Evolutionary conservation across 2,329 filamentous ascomycete genomes (phyloP).

Genomic region (Colletotrichum higginsianum): DNA sequence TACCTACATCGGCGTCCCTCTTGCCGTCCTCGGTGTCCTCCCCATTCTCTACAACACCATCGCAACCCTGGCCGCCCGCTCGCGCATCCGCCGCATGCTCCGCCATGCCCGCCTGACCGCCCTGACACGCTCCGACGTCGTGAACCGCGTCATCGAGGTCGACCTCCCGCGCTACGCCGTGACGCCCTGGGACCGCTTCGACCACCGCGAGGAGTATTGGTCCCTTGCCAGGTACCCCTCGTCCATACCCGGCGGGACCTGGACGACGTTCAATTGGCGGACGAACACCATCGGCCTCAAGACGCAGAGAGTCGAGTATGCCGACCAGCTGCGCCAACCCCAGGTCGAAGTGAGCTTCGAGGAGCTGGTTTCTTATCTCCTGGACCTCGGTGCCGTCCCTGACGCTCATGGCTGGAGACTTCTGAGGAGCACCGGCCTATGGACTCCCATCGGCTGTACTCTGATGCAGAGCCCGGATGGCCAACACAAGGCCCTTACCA

Average conservation of each 20-base stretch:
- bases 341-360: slow-evolving; percentile 70
- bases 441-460: slow-evolving; percentile 72
- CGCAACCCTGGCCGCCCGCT: slow-evolving; percentile 71
- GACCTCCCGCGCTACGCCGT: slow-evolving; percentile 77
- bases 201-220: slow-evolving; percentile 71
- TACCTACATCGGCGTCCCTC: slow-evolving; percentile 54
- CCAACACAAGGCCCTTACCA: slow-evolving; percentile 63
- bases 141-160: slow-evolving; percentile 77
- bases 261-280: slow-evolving; percentile 78
- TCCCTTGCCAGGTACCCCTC: slow-evolving; percentile 65
- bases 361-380: slow-evolving; percentile 72
- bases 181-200: slow-evolving; percentile 70
- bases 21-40: slow-evolving; percentile 72
- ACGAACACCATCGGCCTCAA: slow-evolving; percentile 73
- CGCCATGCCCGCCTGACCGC: slow-evolving; percentile 70
- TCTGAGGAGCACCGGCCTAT: slow-evolving; percentile 69
- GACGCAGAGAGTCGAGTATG: slow-evolving; percentile 75
- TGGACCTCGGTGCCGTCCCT: slow-evolving; percentile 75
- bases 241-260: slow-evolving; percentile 71
- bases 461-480: slow-evolving; percentile 69
- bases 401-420: slow-evolving; percentile 72
- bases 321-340: slow-evolving; percentile 67
- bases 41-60: slow-evolving; percentile 78
- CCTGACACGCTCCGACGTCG: slow-evolving; percentile 73
- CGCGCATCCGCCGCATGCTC: slow-evolving; percentile 72